phyloP scores from a whole-genome alignment of 2,329 filamentous ascomycete genomes.

The Penicillium sp. region DNA sequence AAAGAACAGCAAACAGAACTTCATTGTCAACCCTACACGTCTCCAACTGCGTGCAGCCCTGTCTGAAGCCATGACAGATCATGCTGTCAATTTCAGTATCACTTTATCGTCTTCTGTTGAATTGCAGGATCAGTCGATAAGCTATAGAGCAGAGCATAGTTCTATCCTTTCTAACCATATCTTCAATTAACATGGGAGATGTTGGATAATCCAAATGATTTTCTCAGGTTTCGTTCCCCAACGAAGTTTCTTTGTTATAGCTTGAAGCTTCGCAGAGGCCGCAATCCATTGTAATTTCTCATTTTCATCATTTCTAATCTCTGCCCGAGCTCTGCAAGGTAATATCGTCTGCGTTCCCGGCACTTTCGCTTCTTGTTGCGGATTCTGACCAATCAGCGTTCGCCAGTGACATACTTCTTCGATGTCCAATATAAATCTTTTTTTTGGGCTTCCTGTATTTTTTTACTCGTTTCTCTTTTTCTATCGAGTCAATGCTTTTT shows the following conservation, averaged over 20 bases:
- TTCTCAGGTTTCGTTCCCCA: background rate
- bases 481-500: background rate
- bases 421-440: conserved; percentile 2
- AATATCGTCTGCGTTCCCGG: background rate
- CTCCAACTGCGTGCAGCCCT: background rate
- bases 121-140: background rate
- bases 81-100: background rate
- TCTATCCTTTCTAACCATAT: background rate
- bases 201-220: background rate
- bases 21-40: background rate
- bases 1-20: background rate
- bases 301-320: background rate
- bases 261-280: background rate
- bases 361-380: background rate
- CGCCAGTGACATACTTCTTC: conserved; percentile 8
- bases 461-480: background rate
- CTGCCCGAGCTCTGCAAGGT: background rate
- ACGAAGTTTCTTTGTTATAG: background rate
- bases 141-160: background rate
- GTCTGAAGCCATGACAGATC: background rate
- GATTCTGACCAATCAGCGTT: conserved; percentile 9
- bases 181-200: background rate
- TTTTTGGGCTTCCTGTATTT: background rate
- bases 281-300: background rate
- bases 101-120: background rate